Evolutionary conservation across 306 rosid species (phyloP), one percentile per base, ranked within the genome.

Genomic region (Mucuna pruriens): DNA sequence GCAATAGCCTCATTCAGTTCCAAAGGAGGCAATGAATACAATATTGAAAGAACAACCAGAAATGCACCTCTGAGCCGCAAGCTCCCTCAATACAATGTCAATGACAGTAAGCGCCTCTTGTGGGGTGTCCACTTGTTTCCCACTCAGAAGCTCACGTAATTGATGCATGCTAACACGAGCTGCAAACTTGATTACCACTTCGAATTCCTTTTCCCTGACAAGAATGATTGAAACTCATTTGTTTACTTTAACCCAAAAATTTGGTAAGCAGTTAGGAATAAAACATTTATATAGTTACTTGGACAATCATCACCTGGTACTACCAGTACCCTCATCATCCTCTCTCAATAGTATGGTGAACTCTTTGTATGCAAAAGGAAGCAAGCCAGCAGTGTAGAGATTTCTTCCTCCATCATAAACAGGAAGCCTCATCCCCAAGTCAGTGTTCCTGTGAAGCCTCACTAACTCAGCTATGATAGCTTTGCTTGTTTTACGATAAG

Each of bases 401-500:
- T 83, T 86, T 38, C 80, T 80, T 71, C 87, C 76, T 70, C 89
- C 89, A 70, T 86, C 89, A 83, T 84, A 86, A 25, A 80, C 87
- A 16, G 85, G 87, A 17, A 86, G 83, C 71, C 90, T 86, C 78
- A 15, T 65, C 15, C 87, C 90, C 51, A 86, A 84, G 45, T 86
- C 75, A 23, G 74, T 69, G 34, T 76, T 77, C 46, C 71, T 29
- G 48, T 84, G 84, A 83, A 86, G 57, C 65, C 82, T 83, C 85
- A 80, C 85, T 40, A 86, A 80, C 85, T 83, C 81, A 17, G 79
- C 73, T 78, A 86, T 57, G 68, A 86, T 77, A 40, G 85, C 84
- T 84, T 83, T 86, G 80, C 72, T 83, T 68, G 49, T 62, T 55
- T 71, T 86, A 29, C 66, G 85, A 76, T 70, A 83, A 55, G 83